Evolutionary conservation across 2,329 filamentous ascomycete species (phyloP).

Genomic region (Aspergillus luchuensis): DNA sequence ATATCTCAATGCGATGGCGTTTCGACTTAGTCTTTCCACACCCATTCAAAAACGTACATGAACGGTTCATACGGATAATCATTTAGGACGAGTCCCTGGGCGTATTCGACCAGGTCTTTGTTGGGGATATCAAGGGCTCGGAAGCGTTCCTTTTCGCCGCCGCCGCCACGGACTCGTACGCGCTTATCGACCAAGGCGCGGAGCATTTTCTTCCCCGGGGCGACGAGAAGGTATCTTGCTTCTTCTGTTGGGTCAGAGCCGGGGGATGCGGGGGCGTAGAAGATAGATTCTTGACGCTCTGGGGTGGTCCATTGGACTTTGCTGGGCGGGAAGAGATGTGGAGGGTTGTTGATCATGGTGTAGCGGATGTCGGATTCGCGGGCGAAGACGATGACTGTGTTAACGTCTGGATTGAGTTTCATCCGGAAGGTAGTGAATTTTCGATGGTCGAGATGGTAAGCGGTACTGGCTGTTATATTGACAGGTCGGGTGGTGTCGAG

Average conservation of each 20-base stretch:
- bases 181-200: constrained; percentile 29
- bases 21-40: constrained; percentile 18
- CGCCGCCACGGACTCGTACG: constrained; percentile 24
- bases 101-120: constrained; percentile 33
- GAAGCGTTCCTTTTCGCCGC: constrained; percentile 28
- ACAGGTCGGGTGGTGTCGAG: constrained; percentile 18
- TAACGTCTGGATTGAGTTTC: constrained; percentile 30
- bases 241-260: constrained; percentile 5
- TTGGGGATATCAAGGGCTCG: constrained; percentile 25
- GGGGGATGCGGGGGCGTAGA: constrained; percentile 13
- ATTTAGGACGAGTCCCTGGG: constrained; percentile 29
- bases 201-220: constrained; percentile 32
- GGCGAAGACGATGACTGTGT: constrained; percentile 34
- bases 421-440: constrained; percentile 39
- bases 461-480: constrained; percentile 29
- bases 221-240: constrained; percentile 31
- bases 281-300: constrained; percentile 28
- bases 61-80: constrained; percentile 33
- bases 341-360: constrained; percentile 21
- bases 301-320: constrained; percentile 30
- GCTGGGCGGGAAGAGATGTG: neutral
- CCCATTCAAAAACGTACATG: constrained; percentile 38
- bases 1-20: neutral
- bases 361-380: constrained; percentile 31
- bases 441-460: constrained; percentile 34